Evolutionary conservation across 129 eudicot genomes (phyloP).

Genomic region (Cynara cardunculus): DNA sequence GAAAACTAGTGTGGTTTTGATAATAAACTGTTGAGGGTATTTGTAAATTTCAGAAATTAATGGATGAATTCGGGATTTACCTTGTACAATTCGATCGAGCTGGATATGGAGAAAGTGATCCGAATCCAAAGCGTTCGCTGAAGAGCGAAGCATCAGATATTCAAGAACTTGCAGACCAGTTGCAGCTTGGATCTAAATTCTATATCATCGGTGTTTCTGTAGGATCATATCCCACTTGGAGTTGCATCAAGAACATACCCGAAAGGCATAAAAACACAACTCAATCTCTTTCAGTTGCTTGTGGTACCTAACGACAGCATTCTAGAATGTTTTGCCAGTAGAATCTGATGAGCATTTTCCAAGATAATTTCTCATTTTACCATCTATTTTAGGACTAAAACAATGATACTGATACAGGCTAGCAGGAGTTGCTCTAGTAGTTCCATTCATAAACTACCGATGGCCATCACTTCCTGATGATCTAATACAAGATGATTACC

Average conservation of each 20-base stretch:
- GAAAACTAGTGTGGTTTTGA: not conserved
- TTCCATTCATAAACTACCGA: conserved; percentile 69
- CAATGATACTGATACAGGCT: conserved; percentile 42
- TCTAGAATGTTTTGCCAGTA: not conserved
- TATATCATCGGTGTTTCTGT: conserved; percentile 81
- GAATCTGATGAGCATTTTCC: not conserved
- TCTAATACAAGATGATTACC: conserved; percentile 68
- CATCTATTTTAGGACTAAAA: not conserved
- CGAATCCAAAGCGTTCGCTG: conserved; percentile 68
- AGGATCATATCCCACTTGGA: conserved; percentile 84
- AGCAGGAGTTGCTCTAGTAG: conserved; percentile 84
- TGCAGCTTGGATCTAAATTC: conserved; percentile 71
- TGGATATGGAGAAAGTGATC: conserved; percentile 98
- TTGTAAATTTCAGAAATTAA: conserved; percentile 50
- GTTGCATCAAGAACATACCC: conserved; percentile 81
- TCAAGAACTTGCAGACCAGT: conserved; percentile 85
- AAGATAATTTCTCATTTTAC: not conserved
- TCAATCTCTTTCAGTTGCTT: not conserved
- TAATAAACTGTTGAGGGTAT: not conserved
- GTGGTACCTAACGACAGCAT: not conserved
- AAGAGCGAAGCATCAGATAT: conserved; percentile 88
- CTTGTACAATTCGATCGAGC: conserved; percentile 82
- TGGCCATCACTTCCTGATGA: conserved; percentile 83
- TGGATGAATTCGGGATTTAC: conserved; percentile 70
- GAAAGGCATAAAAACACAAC: conserved; percentile 49